Evolutionary conservation across 164 flowering plant species (phyloP).

Genomic region (Euptelea pleiosperma): DNA sequence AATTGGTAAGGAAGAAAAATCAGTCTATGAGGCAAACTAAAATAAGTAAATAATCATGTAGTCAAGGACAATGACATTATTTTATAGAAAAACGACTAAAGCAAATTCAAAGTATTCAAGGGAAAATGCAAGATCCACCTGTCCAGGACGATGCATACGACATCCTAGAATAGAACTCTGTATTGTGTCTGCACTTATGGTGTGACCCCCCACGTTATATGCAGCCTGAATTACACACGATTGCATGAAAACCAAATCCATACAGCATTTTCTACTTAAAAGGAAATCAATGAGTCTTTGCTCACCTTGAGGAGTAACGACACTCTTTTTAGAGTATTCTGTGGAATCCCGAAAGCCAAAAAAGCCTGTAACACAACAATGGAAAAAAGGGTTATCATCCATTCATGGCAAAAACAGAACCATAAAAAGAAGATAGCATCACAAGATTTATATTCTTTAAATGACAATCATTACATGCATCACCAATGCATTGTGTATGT

Average conservation of each 20-base stretch:
- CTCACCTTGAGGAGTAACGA: conserved; percentile 72
- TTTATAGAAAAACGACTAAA: too few relatives aligned
- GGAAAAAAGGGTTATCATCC: conserved; percentile 3
- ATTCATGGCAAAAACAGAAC: neutral
- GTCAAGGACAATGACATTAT: too few relatives aligned
- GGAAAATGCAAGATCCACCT: conserved; percentile 52
- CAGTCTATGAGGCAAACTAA: too few relatives aligned
- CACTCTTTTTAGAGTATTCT: conserved; percentile 67
- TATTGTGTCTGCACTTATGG: conserved; percentile 75
- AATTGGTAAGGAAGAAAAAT: neutral
- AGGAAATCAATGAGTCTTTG: neutral
- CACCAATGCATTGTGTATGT: conserved; percentile 86
- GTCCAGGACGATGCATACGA: conserved; percentile 80
- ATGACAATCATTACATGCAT: conserved; percentile 72
- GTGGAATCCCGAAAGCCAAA: conserved; percentile 86
- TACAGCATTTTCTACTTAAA: neutral
- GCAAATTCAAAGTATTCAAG: too few relatives aligned
- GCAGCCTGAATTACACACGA: conserved; percentile 61
- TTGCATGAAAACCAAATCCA: neutral
- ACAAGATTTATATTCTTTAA: neutral
- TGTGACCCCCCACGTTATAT: conserved; percentile 81
- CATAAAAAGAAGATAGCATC: neutral
- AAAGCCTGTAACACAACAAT: conserved; percentile 47
- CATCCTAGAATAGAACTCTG: conserved; percentile 83
- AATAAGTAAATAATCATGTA: too few relatives aligned